Evolutionary conservation across 305 asterid genomes (phyloP), one percentile per base, ranked within the genome.

Genomic region (Salvia sclarea): DNA sequence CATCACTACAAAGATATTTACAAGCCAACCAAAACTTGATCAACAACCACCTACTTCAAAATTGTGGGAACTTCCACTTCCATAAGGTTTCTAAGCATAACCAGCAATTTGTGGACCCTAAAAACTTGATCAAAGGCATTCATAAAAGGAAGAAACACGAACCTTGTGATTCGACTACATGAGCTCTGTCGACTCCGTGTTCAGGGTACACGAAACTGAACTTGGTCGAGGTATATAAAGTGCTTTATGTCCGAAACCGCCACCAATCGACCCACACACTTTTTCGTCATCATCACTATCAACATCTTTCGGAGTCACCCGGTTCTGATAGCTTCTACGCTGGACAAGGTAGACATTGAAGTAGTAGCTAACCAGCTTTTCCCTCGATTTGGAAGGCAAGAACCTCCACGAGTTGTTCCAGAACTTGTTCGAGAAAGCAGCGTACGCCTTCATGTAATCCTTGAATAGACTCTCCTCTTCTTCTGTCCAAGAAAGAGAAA

Each of bases 261-360:
- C 84, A 12, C 98, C 97, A 14, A 90, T 73, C 14, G 78, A 62
- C 21, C 96, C 97, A 66, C 84, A 78, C 24, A 71, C 85, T 21
- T 74, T 84, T 66, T 90, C 97, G 33, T 93, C 97, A 83, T 90
- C 92, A 77, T 93, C 98, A 75, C 98, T 93, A 61, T 93, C 88
- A 6, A 87, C 71, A 31, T 90, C 86, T 28, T 68, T 73, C 25
- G 95, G 98, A 31, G 81, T 85, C 16, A 79, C 92, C 52, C 96
- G 87, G 57, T 93, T 93, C 68, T 93, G 97, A 54, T 93, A 93
- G 62, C 84, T 81, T 70, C 97, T 85, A 28, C 92, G 86, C 57
- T 66, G 83, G 48, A 85, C 53, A 12, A 88, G 66, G 65, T 64
- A 88, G 14, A 86, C 97, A 21, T 93, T 88, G 76, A 81, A 93